Conservation (phyloP, 1,284 basidiomycete genomes). For the Phylloboletellus chloephorus region DNA sequence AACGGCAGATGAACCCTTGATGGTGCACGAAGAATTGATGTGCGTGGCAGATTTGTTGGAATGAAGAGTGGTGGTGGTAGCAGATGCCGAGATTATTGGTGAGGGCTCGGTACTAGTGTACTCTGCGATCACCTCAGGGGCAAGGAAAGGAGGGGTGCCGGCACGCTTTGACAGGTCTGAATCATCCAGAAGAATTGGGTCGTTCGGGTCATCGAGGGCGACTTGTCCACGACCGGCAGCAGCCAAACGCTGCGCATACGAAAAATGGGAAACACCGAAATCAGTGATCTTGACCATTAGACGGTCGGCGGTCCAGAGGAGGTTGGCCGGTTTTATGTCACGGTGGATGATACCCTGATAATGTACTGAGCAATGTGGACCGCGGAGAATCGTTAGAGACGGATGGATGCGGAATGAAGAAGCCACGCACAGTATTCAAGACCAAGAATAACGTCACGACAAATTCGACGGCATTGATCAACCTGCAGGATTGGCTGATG, state of each 20-base stretch:
- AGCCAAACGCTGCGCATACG: constrained; percentile 73
- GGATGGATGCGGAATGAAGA: constrained; percentile 6
- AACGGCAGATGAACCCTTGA: constrained; percentile 29
- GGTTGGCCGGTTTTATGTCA: constrained; percentile 98
- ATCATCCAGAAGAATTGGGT: constrained; percentile 74
- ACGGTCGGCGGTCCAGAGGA: constrained; percentile 83
- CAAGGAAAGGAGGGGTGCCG: constrained; percentile 96
- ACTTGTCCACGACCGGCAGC: constrained; percentile 42
- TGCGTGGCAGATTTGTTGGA: constrained; percentile 25
- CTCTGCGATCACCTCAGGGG: constrained; percentile 88
- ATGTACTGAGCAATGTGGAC: constrained; percentile 58
- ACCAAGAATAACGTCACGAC: constrained; percentile 89
- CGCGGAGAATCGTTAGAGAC: constrained; percentile 6
- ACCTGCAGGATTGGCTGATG: constrained; percentile 76
- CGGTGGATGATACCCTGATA: constrained; percentile 98
- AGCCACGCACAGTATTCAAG: constrained; percentile 80
- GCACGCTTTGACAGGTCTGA: constrained; percentile 90
- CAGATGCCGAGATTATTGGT: constrained; percentile 29
- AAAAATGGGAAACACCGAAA: constrained; percentile 97
- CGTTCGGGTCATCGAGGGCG: constrained; percentile 39
- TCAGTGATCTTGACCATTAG: constrained; percentile 93
- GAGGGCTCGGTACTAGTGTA: constrained; percentile 33
- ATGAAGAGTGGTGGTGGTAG: constrained; percentile 30
- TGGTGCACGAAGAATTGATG: constrained; percentile 31
- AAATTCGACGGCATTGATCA: constrained; percentile 78